Evolutionary conservation across 768 basidiomycete genomes (phyloP).

Genomic region (Leccinum pellstonianum): DNA sequence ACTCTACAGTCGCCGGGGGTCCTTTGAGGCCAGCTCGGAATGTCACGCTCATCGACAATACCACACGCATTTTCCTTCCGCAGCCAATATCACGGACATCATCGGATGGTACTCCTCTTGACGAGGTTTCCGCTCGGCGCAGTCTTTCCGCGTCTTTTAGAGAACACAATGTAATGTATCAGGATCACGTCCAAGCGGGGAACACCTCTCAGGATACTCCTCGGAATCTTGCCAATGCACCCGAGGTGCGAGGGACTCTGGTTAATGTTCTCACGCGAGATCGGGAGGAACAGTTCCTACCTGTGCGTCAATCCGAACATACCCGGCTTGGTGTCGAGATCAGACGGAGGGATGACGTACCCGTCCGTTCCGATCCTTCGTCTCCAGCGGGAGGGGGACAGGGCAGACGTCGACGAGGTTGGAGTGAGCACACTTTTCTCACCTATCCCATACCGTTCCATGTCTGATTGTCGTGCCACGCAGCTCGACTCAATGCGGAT

Average conservation of each 20-base stretch:
- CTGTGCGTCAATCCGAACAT: slow-evolving; percentile 11
- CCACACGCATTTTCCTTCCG: slow-evolving; percentile 18
- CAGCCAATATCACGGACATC: slow-evolving; percentile 27
- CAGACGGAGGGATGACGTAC: slow-evolving; percentile 11
- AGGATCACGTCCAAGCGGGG: slow-evolving; percentile 10
- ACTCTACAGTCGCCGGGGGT: slow-evolving; percentile 11
- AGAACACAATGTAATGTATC: slow-evolving; percentile 19
- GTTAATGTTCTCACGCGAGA: slow-evolving; percentile 27
- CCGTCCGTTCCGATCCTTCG: slow-evolving; percentile 9
- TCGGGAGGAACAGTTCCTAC: slow-evolving; percentile 17
- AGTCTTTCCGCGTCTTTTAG: slow-evolving; percentile 23
- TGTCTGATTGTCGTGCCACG: slow-evolving; percentile 5
- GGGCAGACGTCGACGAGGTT: slow-evolving; percentile 33
- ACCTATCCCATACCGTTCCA: background rate
- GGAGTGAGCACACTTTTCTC: slow-evolving; percentile 26
- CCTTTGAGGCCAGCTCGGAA: slow-evolving; percentile 19
- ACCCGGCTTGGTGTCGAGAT: slow-evolving; percentile 2
- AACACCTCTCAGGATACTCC: slow-evolving; percentile 15
- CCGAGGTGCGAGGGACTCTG: slow-evolving; percentile 25
- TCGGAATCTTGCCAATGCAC: slow-evolving; percentile 22
- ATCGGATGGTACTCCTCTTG: slow-evolving; percentile 21
- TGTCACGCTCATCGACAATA: slow-evolving; percentile 19
- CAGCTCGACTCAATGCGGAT: slow-evolving; percentile 45
- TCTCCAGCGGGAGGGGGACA: slow-evolving; percentile 15
- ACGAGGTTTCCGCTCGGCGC: slow-evolving; percentile 19